Conservation (phyloP, 139 green algal genomes). For the Limnomonas spitsbergensis region DNA sequence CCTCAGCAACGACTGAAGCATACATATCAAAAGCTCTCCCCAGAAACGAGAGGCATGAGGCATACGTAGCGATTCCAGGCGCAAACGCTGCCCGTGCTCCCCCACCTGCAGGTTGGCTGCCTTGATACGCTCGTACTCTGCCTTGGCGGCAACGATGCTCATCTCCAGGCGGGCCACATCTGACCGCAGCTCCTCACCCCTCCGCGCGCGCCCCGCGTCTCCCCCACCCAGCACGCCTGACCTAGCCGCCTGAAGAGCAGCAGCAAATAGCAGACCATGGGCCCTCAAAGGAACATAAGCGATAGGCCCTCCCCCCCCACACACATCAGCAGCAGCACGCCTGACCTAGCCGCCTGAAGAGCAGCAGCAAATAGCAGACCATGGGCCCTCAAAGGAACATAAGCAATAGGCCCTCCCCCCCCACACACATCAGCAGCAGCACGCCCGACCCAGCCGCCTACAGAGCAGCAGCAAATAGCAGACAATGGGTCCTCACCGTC, state of each 20-base stretch:
- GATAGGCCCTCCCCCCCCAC: too few species aligned
- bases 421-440: too few species aligned
- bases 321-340: too few species aligned
- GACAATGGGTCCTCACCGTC: background rate
- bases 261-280: background rate
- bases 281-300: background rate
- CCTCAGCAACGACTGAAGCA: too few species aligned
- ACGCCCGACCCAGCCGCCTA: conserved; percentile 33
- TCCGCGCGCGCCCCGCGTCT: conserved; percentile 21
- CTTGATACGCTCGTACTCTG: conserved; percentile 57
- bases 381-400: background rate
- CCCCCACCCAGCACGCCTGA: conserved; percentile 34
- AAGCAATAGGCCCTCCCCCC: too few species aligned
- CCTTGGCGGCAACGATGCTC: conserved; percentile 35
- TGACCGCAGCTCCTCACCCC: conserved; percentile 34
- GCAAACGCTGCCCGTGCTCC: too few species aligned
- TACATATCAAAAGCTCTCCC: too few species aligned
- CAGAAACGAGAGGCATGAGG: too few species aligned
- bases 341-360: conserved; percentile 30
- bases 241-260: conserved; percentile 24
- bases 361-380: background rate
- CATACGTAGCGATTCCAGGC: too few species aligned
- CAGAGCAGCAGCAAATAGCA: background rate
- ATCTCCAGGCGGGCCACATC: conserved; percentile 53
- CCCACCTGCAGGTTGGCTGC: conserved; percentile 41